Evolutionary conservation across 192 early-diverging fungal genomes (phyloP), one percentile per base, ranked within the genome.

Genomic region (Podila minutissima): DNA sequence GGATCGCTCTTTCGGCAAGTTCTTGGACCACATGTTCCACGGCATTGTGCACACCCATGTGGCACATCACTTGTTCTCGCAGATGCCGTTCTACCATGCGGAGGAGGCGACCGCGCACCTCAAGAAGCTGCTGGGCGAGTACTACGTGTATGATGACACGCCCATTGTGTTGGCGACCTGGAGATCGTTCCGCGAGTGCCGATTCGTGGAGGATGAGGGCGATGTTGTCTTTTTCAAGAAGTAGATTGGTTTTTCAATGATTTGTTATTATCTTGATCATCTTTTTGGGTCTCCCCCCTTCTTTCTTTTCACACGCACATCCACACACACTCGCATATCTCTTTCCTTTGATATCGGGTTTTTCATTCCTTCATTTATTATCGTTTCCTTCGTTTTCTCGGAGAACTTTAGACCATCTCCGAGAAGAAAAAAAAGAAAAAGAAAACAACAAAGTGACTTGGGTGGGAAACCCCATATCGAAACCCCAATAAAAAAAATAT

Each of bases 51-150:
- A 97, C 74, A 96, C 95, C 4, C 96, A 98, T 75, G 96, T 98
- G 24, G 96, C 93, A 10, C 97, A 99, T 82, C 97, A 99, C 77
- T 83, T 97, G 69, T 99, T 98, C 88, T 94, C 94, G 12, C 94
- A 91, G n/a, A 99, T 99, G 96, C 97, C 97, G 13, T 95, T 96
- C 87, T 99, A 99, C 87, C 88, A 99, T 75, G 97, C 92, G 2
- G 74, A 87, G 65, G 94, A 96, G 83, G 97, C 97, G 4, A 99
- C 97, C 26, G 69, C 69, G 41, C 89, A 92, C 61, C 79, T 98
- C 53, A 92, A 93, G 85, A 89, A 92, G 87, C 86, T 91, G 60
- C 84, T 97, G 46, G 96, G 95, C 32, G 83, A 90, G 62, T 90
- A 94, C 82, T 99, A 99, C 76, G 60, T 89, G 28, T 89, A 81